A percentile compares a stretch with the other conserved stretches of the same genome.
Evolutionary conservation across 148 eudicot genomes (phyloP).

Genomic region (Amaranthus cruentus): DNA sequence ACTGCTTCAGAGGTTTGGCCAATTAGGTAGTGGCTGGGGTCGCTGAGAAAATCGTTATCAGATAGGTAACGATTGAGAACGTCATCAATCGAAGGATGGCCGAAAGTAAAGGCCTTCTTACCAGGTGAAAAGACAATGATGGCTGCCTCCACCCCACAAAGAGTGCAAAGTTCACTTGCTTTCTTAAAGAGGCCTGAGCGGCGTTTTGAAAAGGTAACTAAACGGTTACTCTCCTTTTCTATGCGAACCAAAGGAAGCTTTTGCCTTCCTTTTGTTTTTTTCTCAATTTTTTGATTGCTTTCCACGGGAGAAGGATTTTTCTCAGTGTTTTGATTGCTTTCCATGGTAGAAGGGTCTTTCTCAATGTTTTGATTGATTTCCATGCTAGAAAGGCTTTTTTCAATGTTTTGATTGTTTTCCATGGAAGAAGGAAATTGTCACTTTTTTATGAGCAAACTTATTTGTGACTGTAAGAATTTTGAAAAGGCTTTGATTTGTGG

Average conservation of each 20-base stretch:
- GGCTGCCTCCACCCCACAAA: constrained; percentile 7
- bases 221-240: constrained; percentile 18
- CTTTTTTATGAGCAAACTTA: too few species aligned
- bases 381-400: too few species aligned
- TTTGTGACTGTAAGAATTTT: too few species aligned
- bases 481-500: too few species aligned
- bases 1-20: background rate
- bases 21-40: background rate
- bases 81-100: constrained; percentile 22
- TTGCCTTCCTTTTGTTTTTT: constrained; percentile 22
- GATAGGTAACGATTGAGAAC: constrained; percentile 10
- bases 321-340: too few species aligned
- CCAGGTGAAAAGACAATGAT: constrained; percentile 23
- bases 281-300: background rate
- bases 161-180: constrained; percentile 26
- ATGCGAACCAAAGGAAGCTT: constrained; percentile 17
- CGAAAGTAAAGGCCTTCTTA: constrained; percentile 19
- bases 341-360: too few species aligned
- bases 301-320: too few species aligned
- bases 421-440: too few species aligned
- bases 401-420: too few species aligned
- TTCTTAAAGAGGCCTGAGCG: constrained; percentile 27
- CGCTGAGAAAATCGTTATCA: background rate
- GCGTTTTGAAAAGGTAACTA: constrained; percentile 26
- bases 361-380: too few species aligned